These are phyloP conservation scores for Penicillium sp. DNA, from an alignment of 2,329 filamentous ascomycete genomes.

Conservation along the genomic window DNA sequence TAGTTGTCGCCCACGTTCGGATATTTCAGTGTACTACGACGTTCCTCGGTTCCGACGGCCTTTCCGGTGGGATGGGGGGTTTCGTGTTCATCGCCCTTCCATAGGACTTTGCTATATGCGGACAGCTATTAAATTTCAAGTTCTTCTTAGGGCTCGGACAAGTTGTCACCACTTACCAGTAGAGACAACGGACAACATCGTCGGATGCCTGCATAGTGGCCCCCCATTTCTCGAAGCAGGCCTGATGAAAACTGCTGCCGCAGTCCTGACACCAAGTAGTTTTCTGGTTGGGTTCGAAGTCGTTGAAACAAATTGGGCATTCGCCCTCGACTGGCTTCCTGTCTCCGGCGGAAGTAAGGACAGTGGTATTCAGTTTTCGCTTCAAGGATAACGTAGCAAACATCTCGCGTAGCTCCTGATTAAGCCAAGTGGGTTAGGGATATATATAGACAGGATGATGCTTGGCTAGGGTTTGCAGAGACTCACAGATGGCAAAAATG, in stretches of 20 bases:
- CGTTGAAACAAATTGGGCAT: slow-evolving; percentile 63
- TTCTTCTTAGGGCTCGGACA: neutral
- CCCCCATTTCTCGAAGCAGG: slow-evolving; percentile 58
- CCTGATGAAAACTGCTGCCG: slow-evolving; percentile 62
- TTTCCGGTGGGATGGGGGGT: neutral
- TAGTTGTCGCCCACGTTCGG: slow-evolving; percentile 47
- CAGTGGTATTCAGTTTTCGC: slow-evolving; percentile 39
- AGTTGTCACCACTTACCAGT: slow-evolving; percentile 40
- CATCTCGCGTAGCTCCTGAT: slow-evolving; percentile 56
- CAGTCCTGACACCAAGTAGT: slow-evolving; percentile 62
- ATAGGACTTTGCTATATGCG: slow-evolving; percentile 32
- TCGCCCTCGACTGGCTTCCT: slow-evolving; percentile 62
- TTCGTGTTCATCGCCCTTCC: neutral
- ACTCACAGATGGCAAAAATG: slow-evolving; percentile 1
- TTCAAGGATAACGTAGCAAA: slow-evolving; percentile 55
- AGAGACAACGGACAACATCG: slow-evolving; percentile 42
- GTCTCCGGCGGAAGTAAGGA: slow-evolving; percentile 39
- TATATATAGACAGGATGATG: neutral
- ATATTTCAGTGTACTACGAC: slow-evolving; percentile 43
- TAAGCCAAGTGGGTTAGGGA: neutral
- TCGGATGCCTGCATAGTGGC: slow-evolving; percentile 33
- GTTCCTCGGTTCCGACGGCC: slow-evolving; percentile 11
- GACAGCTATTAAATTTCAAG: neutral
- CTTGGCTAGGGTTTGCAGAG: neutral
- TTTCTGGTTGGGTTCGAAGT: slow-evolving; percentile 49